A percentile compares a stretch with the other conserved stretches of the same genome.
Conservation (phyloP, 345 rosid genomes). For the Raphanus sativus region DNA sequence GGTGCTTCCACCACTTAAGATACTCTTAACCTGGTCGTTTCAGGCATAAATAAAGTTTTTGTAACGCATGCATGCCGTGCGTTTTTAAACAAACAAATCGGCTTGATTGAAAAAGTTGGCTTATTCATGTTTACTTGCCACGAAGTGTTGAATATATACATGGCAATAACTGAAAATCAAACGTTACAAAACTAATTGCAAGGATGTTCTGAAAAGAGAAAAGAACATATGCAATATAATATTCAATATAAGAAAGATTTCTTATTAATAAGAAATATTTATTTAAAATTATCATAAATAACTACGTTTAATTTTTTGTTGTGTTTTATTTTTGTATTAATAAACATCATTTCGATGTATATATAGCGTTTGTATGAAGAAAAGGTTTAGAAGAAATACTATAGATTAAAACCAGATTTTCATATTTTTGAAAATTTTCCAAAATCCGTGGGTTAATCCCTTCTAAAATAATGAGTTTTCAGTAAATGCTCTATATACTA, state of each 20-base stretch:
- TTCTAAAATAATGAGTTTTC: too few relatives aligned
- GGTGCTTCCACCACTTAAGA: too few relatives aligned
- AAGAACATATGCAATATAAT: not conserved
- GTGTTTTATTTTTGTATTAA: not conserved
- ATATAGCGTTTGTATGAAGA: not conserved
- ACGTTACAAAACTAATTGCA: not conserved
- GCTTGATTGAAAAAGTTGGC: slow-evolving; percentile 5
- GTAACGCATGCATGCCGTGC: slow-evolving; percentile 17
- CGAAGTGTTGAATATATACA: not conserved
- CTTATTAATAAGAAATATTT: not conserved
- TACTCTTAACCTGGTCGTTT: not conserved
- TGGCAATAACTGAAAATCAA: not conserved
- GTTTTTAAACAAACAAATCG: slow-evolving; percentile 5
- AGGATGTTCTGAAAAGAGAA: not conserved
- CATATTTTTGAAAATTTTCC: too few relatives aligned
- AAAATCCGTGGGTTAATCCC: too few relatives aligned
- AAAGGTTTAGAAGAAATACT: not conserved
- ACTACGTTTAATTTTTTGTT: not conserved
- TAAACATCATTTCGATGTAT: not conserved
- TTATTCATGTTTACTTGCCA: not conserved
- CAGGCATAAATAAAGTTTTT: slow-evolving; percentile 6
- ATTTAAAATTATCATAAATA: not conserved
- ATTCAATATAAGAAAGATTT: not conserved
- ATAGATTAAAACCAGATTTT: too few relatives aligned
- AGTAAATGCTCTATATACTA: too few relatives aligned